phyloP scores from a whole-genome alignment of 768 basidiomycete genomes.

The Termitomyces heimii region DNA sequence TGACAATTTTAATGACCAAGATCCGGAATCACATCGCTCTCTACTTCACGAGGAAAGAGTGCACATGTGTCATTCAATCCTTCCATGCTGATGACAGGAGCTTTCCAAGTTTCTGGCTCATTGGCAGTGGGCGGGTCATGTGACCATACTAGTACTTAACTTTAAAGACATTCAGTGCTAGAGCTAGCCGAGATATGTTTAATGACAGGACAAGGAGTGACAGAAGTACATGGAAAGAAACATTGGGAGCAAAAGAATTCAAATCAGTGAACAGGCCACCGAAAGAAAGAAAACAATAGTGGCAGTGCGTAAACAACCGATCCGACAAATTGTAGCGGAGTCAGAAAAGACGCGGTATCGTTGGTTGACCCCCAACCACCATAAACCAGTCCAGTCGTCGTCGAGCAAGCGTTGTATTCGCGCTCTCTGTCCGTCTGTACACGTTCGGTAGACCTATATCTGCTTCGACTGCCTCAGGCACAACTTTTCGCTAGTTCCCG shows the following conservation, averaged over 20 bases:
- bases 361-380: conserved; percentile 45
- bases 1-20: neutral
- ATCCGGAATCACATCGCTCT: neutral
- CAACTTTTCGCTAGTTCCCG: conserved; percentile 20
- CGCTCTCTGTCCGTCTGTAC: conserved; percentile 19
- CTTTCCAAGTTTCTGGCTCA: neutral
- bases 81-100: neutral
- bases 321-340: conserved; percentile 38
- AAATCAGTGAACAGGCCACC: no score
- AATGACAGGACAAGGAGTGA: neutral
- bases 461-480: conserved; percentile 13
- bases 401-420: conserved; percentile 21
- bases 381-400: conserved; percentile 26
- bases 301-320: conserved; percentile 19
- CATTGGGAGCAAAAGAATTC: neutral
- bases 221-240: neutral
- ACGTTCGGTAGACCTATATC: conserved; percentile 14
- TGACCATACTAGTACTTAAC: neutral
- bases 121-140: neutral
- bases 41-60: neutral
- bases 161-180: no score
- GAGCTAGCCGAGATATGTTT: neutral
- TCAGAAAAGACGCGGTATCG: conserved; percentile 33
- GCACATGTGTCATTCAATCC: neutral
- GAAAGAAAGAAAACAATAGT: neutral